Conservation (phyloP, 306 rosid species). For the Vigna nakashimae region DNA sequence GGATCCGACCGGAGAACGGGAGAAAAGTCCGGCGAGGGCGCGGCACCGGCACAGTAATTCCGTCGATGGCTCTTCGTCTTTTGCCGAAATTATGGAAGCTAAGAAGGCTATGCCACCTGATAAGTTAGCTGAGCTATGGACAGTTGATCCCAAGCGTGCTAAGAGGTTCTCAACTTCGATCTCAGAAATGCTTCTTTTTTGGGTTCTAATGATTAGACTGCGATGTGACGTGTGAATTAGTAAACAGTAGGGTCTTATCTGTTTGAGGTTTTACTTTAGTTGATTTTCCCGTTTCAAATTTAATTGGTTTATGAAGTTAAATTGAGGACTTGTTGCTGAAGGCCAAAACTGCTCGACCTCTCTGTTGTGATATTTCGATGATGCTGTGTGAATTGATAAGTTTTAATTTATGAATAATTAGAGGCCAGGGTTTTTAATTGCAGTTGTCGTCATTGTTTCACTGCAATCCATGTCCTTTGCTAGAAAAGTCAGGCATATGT, state of each 20-base stretch:
- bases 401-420: slow-evolving; percentile 27
- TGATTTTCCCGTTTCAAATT: not conserved
- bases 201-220: not conserved
- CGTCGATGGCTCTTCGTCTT: slow-evolving; percentile 69
- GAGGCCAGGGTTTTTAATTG: not conserved
- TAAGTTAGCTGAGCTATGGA: slow-evolving; percentile 96
- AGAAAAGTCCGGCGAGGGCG: slow-evolving; percentile 57
- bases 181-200: not conserved
- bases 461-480: not conserved
- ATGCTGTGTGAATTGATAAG: slow-evolving; percentile 7
- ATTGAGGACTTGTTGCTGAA: not conserved
- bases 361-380: slow-evolving; percentile 3
- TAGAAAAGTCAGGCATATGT: not conserved
- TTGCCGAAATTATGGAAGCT: slow-evolving; percentile 92
- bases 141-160: slow-evolving; percentile 92
- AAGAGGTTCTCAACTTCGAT: slow-evolving; percentile 65
- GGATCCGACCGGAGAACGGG: slow-evolving; percentile 55
- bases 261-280: slow-evolving; percentile 6
- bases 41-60: slow-evolving; percentile 78
- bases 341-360: not conserved
- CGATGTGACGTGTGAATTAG: not conserved
- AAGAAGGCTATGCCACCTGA: slow-evolving; percentile 99
- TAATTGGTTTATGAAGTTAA: slow-evolving; percentile 10
- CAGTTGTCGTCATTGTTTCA: not conserved
- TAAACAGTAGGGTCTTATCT: not conserved